Conservation (phyloP, 306 rosid species). For the Bauhinia variegata region DNA sequence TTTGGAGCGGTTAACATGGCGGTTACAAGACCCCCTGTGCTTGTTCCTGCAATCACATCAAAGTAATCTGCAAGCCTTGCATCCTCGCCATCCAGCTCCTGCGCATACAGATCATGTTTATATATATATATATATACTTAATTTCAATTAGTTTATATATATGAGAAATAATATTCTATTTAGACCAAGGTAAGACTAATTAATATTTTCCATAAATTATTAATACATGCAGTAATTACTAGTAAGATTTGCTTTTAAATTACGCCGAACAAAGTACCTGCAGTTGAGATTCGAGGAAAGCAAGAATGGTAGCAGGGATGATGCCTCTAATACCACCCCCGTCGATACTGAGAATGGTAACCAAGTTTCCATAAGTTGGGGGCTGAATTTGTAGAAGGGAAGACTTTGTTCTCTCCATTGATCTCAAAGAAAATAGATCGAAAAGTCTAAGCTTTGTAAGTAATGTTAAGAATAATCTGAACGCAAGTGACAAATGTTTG, state of each 20-base stretch:
- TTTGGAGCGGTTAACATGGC: constrained; percentile 67
- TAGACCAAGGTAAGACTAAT: too few species aligned
- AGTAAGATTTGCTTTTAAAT: too few species aligned
- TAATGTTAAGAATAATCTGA: neutral
- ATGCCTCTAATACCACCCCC: constrained; percentile 86
- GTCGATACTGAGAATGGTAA: constrained; percentile 78
- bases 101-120: neutral
- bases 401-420: constrained; percentile 41
- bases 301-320: constrained; percentile 66
- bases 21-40: constrained; percentile 70
- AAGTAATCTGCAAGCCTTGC: constrained; percentile 77
- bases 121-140: too few species aligned
- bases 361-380: constrained; percentile 62
- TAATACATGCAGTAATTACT: too few species aligned
- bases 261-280: too few species aligned
- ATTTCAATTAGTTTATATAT: too few species aligned
- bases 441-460: too few species aligned
- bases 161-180: too few species aligned
- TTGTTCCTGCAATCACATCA: constrained; percentile 71
- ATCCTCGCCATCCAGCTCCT: constrained; percentile 67
- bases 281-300: constrained; percentile 64
- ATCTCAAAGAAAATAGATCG: neutral
- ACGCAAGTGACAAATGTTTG: neutral
- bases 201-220: too few species aligned
- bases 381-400: constrained; percentile 46